Base-by-base conservation (phyloP, 495 filamentous ascomycete genomes). In the Tuber brumale region DNA sequence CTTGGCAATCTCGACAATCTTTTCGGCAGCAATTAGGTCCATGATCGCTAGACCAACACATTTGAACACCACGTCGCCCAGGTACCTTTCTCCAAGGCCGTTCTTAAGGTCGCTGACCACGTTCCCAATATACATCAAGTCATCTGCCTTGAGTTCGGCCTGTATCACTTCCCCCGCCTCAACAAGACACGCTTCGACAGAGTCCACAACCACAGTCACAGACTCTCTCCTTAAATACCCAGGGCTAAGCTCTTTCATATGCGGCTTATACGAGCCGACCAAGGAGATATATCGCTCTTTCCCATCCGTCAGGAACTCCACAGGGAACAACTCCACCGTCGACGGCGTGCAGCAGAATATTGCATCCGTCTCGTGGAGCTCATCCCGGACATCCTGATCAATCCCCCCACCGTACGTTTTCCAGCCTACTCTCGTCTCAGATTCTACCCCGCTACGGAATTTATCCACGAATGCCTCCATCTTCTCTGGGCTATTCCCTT, bases 161-260 rank as follows among this genome's bases (percentile, higher is more conserved):
- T 93, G 89, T 42, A 95, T 91, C 73, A 99, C 85, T 86, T 99
- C 95, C 8, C 95, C 95, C 0, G 95, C 92, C 81, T 97, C 94
- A 80, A 90, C 89, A 76, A 97, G 80, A 74, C 92, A 93, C 7
- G 90, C 92, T 27, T 92, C 89, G 0, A 93, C 84, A 45, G 90
- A 93, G 82, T 98, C 95, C 18, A 97, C 95, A 7, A 97, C 86
- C 44, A 95, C 86, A 2, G 92, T 91, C 0, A 92, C 93, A 27
- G 93, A 92, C 77, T 90, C 87, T 35, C 86, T 90, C 12, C 85
- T 82, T 5, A 99, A 84, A 48, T 97, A 87, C 46, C 92, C 92
- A 7, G 88, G 88, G 23, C 94, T 91, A 42, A 99, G 77, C 84
- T 99, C 95, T 43, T 90, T 85, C 95, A 98, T 98, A 73, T 93